A percentile compares a stretch with the other conserved stretches of the same genome.
Evolutionary conservation across 1,139 yeast genomes (phyloP).

Genomic region (Torulaspora globosa): DNA sequence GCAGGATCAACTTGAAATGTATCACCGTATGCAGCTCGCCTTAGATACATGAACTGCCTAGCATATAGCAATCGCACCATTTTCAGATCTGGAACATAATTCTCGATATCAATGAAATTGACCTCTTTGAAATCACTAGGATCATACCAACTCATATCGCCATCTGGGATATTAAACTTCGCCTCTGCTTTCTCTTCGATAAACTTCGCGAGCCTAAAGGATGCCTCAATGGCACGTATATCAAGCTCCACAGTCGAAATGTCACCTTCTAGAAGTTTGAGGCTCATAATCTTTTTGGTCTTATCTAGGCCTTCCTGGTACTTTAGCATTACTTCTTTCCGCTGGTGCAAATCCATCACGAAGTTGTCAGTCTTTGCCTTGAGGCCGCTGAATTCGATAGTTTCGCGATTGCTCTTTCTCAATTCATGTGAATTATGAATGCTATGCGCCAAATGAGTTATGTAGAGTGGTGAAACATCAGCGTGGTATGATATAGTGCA

Average conservation of each 20-base stretch:
- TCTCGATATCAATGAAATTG: constrained; percentile 39
- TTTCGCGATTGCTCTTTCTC: constrained; percentile 46
- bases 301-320: constrained; percentile 55
- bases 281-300: constrained; percentile 50
- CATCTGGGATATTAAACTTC: constrained; percentile 35
- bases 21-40: constrained; percentile 53
- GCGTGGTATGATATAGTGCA: constrained; percentile 79
- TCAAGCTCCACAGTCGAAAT: constrained; percentile 47
- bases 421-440: constrained; percentile 44
- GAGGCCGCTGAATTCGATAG: constrained; percentile 61
- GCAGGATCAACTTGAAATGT: constrained; percentile 38
- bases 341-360: constrained; percentile 76
- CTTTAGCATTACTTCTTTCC: constrained; percentile 64
- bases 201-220: constrained; percentile 56
- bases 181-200: constrained; percentile 30
- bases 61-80: constrained; percentile 65
- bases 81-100: constrained; percentile 52
- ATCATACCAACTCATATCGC: constrained; percentile 71
- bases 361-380: constrained; percentile 68
- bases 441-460: constrained; percentile 69
- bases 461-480: constrained; percentile 64
- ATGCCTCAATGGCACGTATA: constrained; percentile 64
- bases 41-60: constrained; percentile 71
- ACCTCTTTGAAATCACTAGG: constrained; percentile 76
- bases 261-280: constrained; percentile 48